These are phyloP conservation scores for Umbelopsis sp. DNA, from an alignment of 371 early-diverging fungal species.

Conservation along the genomic window DNA sequence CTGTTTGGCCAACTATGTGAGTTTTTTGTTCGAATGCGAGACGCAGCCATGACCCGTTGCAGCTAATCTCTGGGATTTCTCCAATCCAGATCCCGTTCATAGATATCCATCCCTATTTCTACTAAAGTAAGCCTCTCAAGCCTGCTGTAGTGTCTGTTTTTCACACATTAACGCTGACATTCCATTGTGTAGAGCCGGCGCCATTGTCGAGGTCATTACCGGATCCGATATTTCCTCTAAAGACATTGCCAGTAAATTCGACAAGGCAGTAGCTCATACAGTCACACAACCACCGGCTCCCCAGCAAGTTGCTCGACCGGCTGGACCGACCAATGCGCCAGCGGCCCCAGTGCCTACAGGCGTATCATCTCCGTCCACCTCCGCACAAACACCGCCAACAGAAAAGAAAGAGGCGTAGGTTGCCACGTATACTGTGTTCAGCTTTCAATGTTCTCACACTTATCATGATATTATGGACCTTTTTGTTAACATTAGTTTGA, in stretches of 20 bases:
- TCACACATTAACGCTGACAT: not conserved
- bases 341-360: constrained; percentile 8
- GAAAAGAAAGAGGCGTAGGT: constrained; percentile 30
- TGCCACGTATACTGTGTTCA: not conserved
- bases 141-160: not conserved
- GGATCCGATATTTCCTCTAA: not conserved
- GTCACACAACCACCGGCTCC: constrained; percentile 18
- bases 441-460: not conserved
- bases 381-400: not conserved
- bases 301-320: constrained; percentile 6
- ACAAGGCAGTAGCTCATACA: not conserved
- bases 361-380: not conserved
- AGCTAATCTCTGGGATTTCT: not conserved
- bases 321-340: not conserved
- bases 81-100: not conserved
- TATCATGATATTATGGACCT: not conserved
- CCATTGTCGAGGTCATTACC: not conserved
- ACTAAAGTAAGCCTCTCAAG: not conserved
- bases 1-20: constrained; percentile 35
- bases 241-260: not conserved
- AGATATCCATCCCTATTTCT: constrained; percentile 5
- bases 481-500: constrained; percentile 25
- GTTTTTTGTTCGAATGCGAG: not conserved
- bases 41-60: not conserved
- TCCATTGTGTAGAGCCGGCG: not conserved